Percentiles rank a stretch among this genome's conserved stretches.
phyloP scores from a whole-genome alignment of 495 filamentous ascomycete species.

The Talaromyces thailandensis region DNA sequence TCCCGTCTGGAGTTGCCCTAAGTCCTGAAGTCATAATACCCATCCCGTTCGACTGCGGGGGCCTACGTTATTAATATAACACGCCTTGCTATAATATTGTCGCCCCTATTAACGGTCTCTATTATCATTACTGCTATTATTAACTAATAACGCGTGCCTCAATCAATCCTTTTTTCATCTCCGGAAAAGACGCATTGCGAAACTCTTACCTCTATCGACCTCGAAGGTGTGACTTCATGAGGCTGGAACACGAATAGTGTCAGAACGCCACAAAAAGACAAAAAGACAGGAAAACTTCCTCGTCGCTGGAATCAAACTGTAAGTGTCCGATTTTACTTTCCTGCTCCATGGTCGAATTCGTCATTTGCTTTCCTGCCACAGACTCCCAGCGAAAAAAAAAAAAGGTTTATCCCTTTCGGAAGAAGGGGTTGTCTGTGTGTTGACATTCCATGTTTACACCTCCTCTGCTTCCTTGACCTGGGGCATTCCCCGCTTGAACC shows the following conservation, averaged over 20 bases:
- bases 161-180: neutral
- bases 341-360: neutral
- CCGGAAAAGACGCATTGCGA: constrained; percentile 1
- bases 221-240: constrained; percentile 1
- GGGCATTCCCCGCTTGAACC: constrained; percentile 5
- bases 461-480: neutral
- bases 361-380: neutral
- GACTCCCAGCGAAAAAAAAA: neutral
- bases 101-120: neutral
- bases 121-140: neutral
- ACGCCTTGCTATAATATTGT: neutral
- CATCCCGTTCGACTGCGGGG: neutral
- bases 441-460: constrained; percentile 9
- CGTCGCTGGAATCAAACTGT: neutral
- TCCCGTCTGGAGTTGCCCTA: neutral
- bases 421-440: constrained; percentile 5
- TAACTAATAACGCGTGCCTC: too few species aligned
- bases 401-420: constrained; percentile 3
- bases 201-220: constrained; percentile 2
- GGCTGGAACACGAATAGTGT: constrained; percentile 4
- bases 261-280: neutral
- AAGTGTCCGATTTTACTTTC: neutral
- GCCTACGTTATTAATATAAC: neutral
- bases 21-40: neutral
- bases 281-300: neutral